Conservation (phyloP, 805 yeast genomes). For the Starmera caribaea region DNA sequence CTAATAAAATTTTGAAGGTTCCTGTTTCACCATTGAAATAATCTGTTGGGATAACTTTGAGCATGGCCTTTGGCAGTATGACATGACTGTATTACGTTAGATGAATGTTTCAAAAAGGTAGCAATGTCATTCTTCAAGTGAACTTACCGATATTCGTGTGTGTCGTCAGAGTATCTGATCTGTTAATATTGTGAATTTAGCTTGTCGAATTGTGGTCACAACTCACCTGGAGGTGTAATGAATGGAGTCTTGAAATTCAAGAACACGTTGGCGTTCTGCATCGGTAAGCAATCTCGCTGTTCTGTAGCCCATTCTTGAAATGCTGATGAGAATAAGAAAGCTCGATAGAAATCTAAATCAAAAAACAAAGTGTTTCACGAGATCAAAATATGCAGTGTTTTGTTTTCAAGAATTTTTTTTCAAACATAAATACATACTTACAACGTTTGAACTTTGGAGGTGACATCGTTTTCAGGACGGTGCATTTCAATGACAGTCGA, state of each 20-base stretch:
- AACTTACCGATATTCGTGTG: constrained; percentile 63
- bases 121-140: no score
- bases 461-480: no score
- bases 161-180: constrained; percentile 78
- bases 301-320: constrained; percentile 21
- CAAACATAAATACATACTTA: no score
- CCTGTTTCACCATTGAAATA: constrained; percentile 92
- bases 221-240: constrained; percentile 76
- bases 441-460: no score
- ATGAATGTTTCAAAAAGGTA: background rate
- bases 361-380: no score
- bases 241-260: constrained; percentile 87
- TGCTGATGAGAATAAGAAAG: constrained; percentile 2
- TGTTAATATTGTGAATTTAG: background rate
- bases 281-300: constrained; percentile 67
- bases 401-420: no score
- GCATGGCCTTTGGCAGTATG: constrained; percentile 92
- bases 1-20: constrained; percentile 78
- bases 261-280: constrained; percentile 73
- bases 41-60: constrained; percentile 87
- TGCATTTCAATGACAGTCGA: no score
- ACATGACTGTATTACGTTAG: constrained; percentile 53
- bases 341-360: no score
- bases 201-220: background rate
- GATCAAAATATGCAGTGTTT: no score